Evolutionary conservation across 352 stramenopile species (phyloP), one percentile per base, ranked within the genome.

Genomic region (Bremia lactucae): DNA sequence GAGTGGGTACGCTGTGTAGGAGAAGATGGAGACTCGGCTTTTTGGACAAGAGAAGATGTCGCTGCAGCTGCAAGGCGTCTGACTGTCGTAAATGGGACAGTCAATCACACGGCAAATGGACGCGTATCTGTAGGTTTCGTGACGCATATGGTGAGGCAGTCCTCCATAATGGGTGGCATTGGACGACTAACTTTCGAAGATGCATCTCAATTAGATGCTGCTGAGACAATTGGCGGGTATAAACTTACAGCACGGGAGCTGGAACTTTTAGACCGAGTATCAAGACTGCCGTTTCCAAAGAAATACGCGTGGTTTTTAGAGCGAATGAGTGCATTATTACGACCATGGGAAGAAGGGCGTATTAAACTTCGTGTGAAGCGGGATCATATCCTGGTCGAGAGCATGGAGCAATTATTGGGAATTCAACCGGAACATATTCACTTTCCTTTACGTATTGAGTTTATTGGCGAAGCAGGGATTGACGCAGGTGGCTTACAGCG

Each of bases 221-320:
- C 73, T 16, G 65, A 72, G 46, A 86, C 72, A 2, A 73, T 87
- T 39, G 59, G 62, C 4, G 72, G 75, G 8, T 82, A 88, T 49
- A 59, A 65, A 36, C 65, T 85, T 46, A 63, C 50, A 18, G 56
- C 65, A 0, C 51, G 72, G 1, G 68, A 84, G 29, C 45, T 92
- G 8, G 73, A 71, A 16, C 38, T 80, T 21, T 67, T 89, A 31
- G 71, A 86, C 34, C 47, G 79, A 24, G 70, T 86, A 21, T 72
- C 58, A n/a, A 52, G 72, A 35, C 49, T 87, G 15, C 59, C 76
- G 14, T 92, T 92, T 51, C 65, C 70, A 9, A 67, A 72, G 28
- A 92, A 92, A 44, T 89, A 85, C 51, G 56, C 76, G 36, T 92
- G 79, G 79, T 92, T 92, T 49, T 49, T 92, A 4, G 71, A 89